Percentiles rank a stretch among this genome's conserved stretches.
Conservation (phyloP, 805 yeast species). For the Candida vartiovaarae region DNA sequence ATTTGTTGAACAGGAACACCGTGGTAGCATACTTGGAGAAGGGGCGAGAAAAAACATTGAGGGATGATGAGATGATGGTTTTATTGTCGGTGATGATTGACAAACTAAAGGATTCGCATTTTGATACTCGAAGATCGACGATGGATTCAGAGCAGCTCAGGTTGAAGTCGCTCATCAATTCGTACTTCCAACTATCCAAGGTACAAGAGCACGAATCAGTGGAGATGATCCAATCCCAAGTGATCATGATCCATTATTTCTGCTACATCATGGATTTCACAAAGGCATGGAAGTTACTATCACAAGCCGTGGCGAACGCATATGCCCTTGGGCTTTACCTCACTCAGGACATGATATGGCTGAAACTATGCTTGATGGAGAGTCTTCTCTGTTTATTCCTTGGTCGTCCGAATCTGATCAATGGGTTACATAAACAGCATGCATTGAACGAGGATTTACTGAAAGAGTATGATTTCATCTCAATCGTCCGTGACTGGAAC, state of each 20-base stretch:
- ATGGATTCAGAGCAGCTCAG: conserved; percentile 2
- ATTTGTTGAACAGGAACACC: conserved; percentile 11
- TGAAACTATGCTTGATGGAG: conserved; percentile 15
- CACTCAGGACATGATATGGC: conserved; percentile 16
- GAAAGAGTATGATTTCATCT: conserved; percentile 14
- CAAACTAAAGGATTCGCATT: conserved; percentile 10
- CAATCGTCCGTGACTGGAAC: conserved; percentile 15
- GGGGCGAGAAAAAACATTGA: conserved; percentile 5
- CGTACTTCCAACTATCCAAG: conserved; percentile 16
- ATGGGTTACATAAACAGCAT: conserved; percentile 4
- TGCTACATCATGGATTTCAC: conserved; percentile 13
- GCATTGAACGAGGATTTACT: conserved; percentile 8
- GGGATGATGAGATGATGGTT: conserved; percentile 18
- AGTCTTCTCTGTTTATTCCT: conserved; percentile 11
- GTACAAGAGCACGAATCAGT: conserved; percentile 12
- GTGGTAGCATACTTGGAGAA: conserved; percentile 9
- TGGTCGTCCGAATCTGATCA: conserved; percentile 17
- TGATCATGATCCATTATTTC: conserved; percentile 14
- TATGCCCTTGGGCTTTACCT: conserved; percentile 17
- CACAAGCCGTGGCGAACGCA: conserved; percentile 17
- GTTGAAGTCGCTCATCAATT: conserved; percentile 4
- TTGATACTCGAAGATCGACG: background rate
- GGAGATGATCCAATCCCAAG: conserved; percentile 14
- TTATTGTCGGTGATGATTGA: conserved; percentile 16
- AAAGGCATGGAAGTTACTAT: conserved; percentile 19